Conservation (phyloP, 257 asterid species). For the Mentha longifolia region DNA sequence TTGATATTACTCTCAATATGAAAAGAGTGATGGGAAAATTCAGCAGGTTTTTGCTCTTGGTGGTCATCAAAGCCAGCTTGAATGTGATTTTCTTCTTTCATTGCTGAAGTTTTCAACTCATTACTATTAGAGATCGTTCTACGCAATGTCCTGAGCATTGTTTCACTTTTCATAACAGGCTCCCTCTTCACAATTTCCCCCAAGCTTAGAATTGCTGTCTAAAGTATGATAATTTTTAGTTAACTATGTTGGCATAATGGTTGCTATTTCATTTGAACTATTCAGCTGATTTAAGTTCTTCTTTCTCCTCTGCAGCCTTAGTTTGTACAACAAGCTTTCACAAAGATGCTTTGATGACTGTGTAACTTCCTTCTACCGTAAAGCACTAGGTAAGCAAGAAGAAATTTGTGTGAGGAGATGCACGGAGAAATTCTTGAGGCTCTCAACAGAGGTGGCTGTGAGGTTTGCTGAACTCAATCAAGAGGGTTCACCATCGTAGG, state of each 20-base stretch:
- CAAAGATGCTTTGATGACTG: constrained; percentile 42
- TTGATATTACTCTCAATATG: neutral
- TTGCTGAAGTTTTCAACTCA: neutral
- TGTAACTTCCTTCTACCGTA: constrained; percentile 39
- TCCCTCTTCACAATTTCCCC: neutral
- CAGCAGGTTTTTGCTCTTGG: neutral
- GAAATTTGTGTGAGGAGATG: constrained; percentile 37
- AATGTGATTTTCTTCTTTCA: neutral
- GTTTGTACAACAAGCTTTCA: constrained; percentile 32
- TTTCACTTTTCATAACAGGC: neutral
- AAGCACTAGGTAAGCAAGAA: constrained; percentile 45
- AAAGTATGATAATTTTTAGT: neutral
- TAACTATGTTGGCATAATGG: neutral
- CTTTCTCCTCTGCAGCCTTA: constrained; percentile 26
- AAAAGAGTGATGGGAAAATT: neutral
- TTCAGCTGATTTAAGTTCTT: constrained; percentile 16
- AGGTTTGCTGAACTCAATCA: constrained; percentile 39
- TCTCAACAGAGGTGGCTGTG: constrained; percentile 29
- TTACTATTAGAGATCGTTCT: neutral
- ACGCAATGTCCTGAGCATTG: neutral
- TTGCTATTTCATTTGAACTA: neutral
- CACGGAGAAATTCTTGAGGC: constrained; percentile 37
- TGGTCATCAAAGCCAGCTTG: neutral
- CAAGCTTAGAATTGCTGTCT: neutral
- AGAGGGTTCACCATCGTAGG: constrained; percentile 5